Evolutionary conservation across 768 basidiomycete genomes (phyloP).

Genomic region (Fistulinella prunicolor): DNA sequence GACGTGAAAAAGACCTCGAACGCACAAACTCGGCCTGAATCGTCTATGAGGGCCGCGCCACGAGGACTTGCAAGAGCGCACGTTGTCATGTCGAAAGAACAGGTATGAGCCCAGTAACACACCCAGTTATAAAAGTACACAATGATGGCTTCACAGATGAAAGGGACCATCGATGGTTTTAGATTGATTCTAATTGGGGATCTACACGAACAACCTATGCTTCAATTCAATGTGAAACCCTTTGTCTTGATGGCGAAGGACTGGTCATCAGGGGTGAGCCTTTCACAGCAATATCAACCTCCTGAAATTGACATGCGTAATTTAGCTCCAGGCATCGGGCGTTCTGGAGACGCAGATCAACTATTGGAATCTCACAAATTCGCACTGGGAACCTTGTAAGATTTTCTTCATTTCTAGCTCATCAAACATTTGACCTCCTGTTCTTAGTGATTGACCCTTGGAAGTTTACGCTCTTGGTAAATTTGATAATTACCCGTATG

Average conservation of each 20-base stretch:
- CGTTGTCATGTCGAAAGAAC: conserved; percentile 72
- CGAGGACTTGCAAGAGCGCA: conserved; percentile 36
- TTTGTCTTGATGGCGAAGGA: conserved; percentile 83
- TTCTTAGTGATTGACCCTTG: conserved; percentile 88
- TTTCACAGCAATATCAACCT: not conserved
- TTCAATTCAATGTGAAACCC: conserved; percentile 84
- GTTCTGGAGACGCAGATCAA: conserved; percentile 80
- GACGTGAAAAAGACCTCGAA: conserved; percentile 9
- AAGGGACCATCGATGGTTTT: conserved; percentile 86
- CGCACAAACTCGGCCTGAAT: conserved; percentile 3
- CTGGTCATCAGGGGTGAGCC: conserved; percentile 85
- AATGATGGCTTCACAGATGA: conserved; percentile 50
- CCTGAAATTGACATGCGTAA: conserved; percentile 1
- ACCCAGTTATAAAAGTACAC: not conserved
- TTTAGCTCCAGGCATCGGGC: conserved; percentile 78
- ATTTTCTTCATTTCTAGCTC: conserved; percentile 6
- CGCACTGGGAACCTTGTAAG: conserved; percentile 95
- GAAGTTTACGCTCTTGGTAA: conserved; percentile 75
- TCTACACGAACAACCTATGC: conserved; percentile 89
- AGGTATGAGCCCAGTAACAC: conserved; percentile 46
- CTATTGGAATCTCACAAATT: conserved; percentile 97
- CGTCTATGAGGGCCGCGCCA: conserved; percentile 4
- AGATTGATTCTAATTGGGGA: conserved; percentile 93
- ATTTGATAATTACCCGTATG: conserved; percentile 4
- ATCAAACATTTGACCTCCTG: conserved; percentile 10